Base-by-base conservation (phyloP, 306 rosid genomes). In the Chamaecrista fasciculata region DNA sequence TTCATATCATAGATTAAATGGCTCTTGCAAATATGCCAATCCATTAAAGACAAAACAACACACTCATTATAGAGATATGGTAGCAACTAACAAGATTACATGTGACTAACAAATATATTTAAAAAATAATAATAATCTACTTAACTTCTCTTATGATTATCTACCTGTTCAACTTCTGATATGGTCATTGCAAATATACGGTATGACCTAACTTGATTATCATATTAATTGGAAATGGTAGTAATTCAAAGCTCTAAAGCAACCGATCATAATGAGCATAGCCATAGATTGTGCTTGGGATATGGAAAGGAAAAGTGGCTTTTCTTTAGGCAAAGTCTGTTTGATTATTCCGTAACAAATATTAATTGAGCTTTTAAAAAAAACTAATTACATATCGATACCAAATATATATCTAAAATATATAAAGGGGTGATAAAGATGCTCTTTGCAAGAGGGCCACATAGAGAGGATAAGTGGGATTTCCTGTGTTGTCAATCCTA, bases 361-460 rank as follows among this genome's bases (percentile, higher is more conserved):
- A 67, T 55, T 25, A 60, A 31, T 47, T 72, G 66, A 59, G n/a
- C n/a, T 56, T 43, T 55, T 78, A 72, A 42, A 75, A 79, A 65
- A 65, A 66, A 44, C 40, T 33, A 29, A 29, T 73, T 23, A n/a
- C 55, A 77, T 49, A 31, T 75, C 58, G 58, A 71, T 79, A 60
- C n/a, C n/a, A n/a, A n/a, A n/a, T 82, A 47, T 33, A 23, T 82
- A 47, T 64, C 16, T 19, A 64, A 24, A 60, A 47, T n/a, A 71
- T 33, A 67, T 49, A 71, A 75, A 40, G 15, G 62, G 18, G 47
- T 1, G 5, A 25, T 20, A 66, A 57, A 69, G 73, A 74, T 79
- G 75, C 75, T 55, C 4, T 73, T 78, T 37, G 69, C 52, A 69
- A 81, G 76, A 75, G 74, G 81, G 68, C 76, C 80, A 76, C 80